Conservation (phyloP, 2,329 filamentous ascomycete species). For the Stachybotrys echinatus region DNA sequence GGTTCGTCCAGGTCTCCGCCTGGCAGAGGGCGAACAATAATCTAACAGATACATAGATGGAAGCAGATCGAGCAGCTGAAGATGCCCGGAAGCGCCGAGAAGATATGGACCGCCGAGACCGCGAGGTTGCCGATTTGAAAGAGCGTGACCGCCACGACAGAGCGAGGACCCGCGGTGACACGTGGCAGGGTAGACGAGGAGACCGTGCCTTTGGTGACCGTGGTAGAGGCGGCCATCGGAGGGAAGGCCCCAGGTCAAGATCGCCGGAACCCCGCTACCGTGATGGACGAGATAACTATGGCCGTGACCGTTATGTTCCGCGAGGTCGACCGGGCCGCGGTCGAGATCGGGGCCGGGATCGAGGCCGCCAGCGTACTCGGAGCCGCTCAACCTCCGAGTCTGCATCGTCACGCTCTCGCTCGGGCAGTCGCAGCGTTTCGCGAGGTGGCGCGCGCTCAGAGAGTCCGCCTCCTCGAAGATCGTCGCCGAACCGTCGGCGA, state of each 20-base stretch:
- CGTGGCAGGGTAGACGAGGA: slow-evolving; percentile 48
- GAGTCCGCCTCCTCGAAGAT: slow-evolving; percentile 26
- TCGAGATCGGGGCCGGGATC: slow-evolving; percentile 34
- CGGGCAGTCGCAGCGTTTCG: slow-evolving; percentile 25
- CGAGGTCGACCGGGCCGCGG: slow-evolving; percentile 35
- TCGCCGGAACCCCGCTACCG: slow-evolving; percentile 41
- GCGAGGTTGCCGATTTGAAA: slow-evolving; percentile 62
- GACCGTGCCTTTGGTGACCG: slow-evolving; percentile 42
- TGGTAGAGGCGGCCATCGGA: slow-evolving; percentile 38
- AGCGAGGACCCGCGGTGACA: slow-evolving; percentile 46
- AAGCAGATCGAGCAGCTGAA: slow-evolving; percentile 77
- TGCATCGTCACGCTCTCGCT: slow-evolving; percentile 23
- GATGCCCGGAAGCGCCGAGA: slow-evolving; percentile 67
- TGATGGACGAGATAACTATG: slow-evolving; percentile 37
- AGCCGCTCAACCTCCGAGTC: slow-evolving; percentile 28
- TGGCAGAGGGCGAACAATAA: neutral
- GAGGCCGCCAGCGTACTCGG: slow-evolving; percentile 18
- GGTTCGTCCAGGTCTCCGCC: slow-evolving; percentile 41
- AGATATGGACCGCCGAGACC: slow-evolving; percentile 65
- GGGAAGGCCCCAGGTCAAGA: slow-evolving; percentile 38
- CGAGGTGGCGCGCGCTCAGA: slow-evolving; percentile 23
- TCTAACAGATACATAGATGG: slow-evolving; percentile 49
- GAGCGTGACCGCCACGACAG: slow-evolving; percentile 57
- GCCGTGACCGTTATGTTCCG: slow-evolving; percentile 50
- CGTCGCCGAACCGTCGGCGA: slow-evolving; percentile 22